Base-by-base conservation (phyloP, 805 yeast genomes). In the Candida pseudoglaebosa region DNA sequence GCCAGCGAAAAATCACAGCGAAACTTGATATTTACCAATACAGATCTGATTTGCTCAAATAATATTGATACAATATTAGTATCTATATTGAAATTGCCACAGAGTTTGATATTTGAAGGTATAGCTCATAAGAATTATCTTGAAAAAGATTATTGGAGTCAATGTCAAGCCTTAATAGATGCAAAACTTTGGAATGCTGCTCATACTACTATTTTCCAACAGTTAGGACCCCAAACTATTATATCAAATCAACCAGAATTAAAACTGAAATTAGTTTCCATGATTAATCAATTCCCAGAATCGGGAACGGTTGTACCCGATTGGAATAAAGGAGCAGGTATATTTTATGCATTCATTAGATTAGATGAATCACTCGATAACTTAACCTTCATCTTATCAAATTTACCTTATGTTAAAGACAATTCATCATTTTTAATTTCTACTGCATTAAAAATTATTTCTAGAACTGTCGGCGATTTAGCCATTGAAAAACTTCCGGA, bases 211-310 rank as follows among this genome's bases (percentile, higher is more conserved):
- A 59, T 86, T 3, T 49, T 80, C 6, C 53, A 63, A 1, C 56
- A 68, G 3, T 82, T 88, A 21, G 98, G 91, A 0, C 98, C 98
- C 6, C 56, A 60, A 10, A 74, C 82, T 3, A 76, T 90, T 1
- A 73, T 81, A 12, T 67, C 74, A n/a, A 71, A 74, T 40, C 61
- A 56, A 10, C 4, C 45, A 32, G 24, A 34, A 1, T 63, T 67
- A 15, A 71, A 64, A 3, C 47, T 56, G 29, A 54, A 63, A 17
- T 70, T 77, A 24, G 43, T 57, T 16, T 57, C 55, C 13, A 57
- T 83, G 7, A 50, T 75, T 31, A 39, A 53, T 2, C 43, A 54
- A 42, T 74, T 75, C 56, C 82, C 81, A 9, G 60, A 57, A 26
- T 50, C 52, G 1, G 66, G 69, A 6, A 45, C 46, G 17, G 57